These are phyloP conservation scores for Phlyctochytrium planicorne DNA, from an alignment of 192 early-diverging fungal genomes.

Conservation along the genomic window DNA sequence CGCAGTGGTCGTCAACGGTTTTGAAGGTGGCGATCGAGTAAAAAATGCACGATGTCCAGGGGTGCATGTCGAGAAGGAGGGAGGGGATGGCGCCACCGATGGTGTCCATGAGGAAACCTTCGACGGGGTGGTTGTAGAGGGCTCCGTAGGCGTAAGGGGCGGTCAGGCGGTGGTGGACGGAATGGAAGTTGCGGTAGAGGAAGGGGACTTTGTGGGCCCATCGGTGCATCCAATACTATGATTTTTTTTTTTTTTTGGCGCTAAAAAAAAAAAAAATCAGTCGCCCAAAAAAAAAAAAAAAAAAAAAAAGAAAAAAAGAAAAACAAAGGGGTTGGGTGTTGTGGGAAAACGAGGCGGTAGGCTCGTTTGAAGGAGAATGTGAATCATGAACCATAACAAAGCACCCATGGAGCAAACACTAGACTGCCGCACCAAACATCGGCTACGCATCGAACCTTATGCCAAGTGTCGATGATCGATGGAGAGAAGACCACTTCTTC, in stretches of 20 bases:
- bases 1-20: constrained; percentile 84
- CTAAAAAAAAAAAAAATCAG: too few relatives aligned
- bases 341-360: too few relatives aligned
- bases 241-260: too few relatives aligned
- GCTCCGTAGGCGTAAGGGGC: constrained; percentile 79
- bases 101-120: constrained; percentile 74
- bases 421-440: too few relatives aligned
- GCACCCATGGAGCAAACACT: too few relatives aligned
- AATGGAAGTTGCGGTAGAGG: constrained; percentile 75
- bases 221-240: constrained; percentile 74
- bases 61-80: constrained; percentile 65
- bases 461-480: too few relatives aligned
- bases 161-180: constrained; percentile 72
- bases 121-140: constrained; percentile 79
- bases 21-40: constrained; percentile 75
- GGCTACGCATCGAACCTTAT: too few relatives aligned
- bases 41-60: constrained; percentile 64
- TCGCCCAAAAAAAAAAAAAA: constrained; percentile 44
- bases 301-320: constrained; percentile 3
- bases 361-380: too few relatives aligned
- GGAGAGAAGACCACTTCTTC: too few relatives aligned
- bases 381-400: too few relatives aligned
- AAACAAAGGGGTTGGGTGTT: too few relatives aligned
- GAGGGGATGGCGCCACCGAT: constrained; percentile 66
- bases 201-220: constrained; percentile 67